phyloP scores from a whole-genome alignment of 139 green algal genomes.

The Chlamydomonas sphaeroides region DNA sequence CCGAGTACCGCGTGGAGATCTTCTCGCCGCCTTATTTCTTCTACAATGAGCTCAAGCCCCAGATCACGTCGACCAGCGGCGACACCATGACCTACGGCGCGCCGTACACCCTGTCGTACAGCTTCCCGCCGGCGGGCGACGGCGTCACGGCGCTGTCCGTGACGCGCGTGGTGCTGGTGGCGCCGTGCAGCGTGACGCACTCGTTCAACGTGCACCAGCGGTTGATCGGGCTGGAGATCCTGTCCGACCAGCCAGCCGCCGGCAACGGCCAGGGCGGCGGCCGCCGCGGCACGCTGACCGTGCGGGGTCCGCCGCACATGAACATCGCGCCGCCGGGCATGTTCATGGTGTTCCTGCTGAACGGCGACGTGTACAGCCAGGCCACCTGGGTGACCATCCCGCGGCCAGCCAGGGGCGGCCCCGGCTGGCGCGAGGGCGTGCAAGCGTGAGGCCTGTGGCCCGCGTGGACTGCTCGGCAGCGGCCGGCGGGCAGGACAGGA shows the following conservation, averaged over 20 bases:
- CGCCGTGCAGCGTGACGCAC: constrained; percentile 38
- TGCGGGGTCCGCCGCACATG: constrained; percentile 2
- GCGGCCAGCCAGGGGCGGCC: too few species aligned
- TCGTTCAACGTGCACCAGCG: constrained; percentile 50
- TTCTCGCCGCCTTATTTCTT: constrained; percentile 39
- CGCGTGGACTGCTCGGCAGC: too few species aligned
- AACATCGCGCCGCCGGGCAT: constrained; percentile 21
- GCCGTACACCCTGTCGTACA: constrained; percentile 23
- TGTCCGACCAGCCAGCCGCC: background rate
- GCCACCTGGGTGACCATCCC: constrained; percentile 18
- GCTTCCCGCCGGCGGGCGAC: background rate
- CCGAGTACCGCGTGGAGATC: constrained; percentile 51
- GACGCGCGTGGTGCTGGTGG: constrained; percentile 29
- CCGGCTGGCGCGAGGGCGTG: too few species aligned
- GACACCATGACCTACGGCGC: background rate
- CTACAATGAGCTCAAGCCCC: background rate
- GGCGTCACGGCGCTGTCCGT: background rate
- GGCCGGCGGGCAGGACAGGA: too few species aligned
- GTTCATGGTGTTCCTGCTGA: constrained; percentile 45
- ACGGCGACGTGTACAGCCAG: background rate
- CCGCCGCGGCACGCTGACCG: background rate
- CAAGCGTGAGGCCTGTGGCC: too few species aligned
- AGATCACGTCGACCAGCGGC: background rate
- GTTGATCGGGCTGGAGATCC: constrained; percentile 14
- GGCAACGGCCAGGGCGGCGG: too few species aligned